Evolutionary conservation across 371 early-diverging fungal genomes (phyloP), one percentile per base, ranked within the genome.

Genomic region (Entomophthora muscae): DNA sequence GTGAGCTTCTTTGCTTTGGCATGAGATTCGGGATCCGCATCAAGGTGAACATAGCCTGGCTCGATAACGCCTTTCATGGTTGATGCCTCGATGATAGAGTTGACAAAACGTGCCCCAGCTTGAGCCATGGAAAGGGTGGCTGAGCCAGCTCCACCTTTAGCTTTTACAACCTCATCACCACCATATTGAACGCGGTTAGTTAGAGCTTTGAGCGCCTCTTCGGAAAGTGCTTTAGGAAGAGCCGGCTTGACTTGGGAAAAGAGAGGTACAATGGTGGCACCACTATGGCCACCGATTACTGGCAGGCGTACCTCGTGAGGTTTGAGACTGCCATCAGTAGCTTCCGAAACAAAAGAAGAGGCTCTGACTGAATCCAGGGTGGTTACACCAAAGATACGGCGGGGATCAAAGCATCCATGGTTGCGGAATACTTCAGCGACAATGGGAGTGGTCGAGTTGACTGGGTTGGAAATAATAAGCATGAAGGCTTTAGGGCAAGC

Each of bases 111-210:
- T 52, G 90, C 89, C 68, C 90, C 94, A 63, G 93, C 93, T 63
- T 76, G 87, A 22, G 93, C 93, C 93, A 93, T 90, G 52, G 88
- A 88, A 17, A 93, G 76, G 10, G 93, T 93, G 32, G 93, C 91
- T 29, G 84, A 85, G 61, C 85, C 85, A 57, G 82, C 77, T 58
- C 85, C 85, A 64, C 79, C 85, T 80, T 93, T 93, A 66, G 94
- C 94, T 79, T 90, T 85, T 71, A 93, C 91, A 65, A 93, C 94
- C 73, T 93, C 94, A 71, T 93, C 94, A 66, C 94, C 94, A 70
- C 91, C 94, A 74, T 78, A 93, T 73, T 93, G 94, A 66, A 93
- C 89, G 63, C 94, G 85, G 53, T 91, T 69, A 61, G 86, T 89
- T 22, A 93, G 78, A 27, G 77, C 69, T 64, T 86, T 86, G 65